These are phyloP conservation scores for Leccinum olivaceoglutinosum DNA, from an alignment of 1,284 basidiomycete genomes.

Conservation along the genomic window DNA sequence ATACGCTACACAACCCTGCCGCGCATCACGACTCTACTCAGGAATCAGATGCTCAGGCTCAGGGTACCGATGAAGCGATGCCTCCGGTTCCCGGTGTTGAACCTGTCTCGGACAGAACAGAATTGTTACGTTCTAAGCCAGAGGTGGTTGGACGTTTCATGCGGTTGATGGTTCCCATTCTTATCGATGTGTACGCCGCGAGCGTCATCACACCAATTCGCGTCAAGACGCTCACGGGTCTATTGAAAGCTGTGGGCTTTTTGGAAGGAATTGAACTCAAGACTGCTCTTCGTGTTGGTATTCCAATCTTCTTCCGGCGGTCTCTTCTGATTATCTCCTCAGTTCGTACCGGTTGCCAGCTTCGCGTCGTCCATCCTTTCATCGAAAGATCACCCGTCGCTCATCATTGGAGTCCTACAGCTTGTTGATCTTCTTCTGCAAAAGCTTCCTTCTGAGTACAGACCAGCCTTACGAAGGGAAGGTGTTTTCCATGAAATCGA, in stretches of 20 bases:
- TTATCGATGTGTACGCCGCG: slow-evolving; percentile 93
- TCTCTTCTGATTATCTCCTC: slow-evolving; percentile 11
- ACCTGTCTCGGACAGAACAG: slow-evolving; percentile 52
- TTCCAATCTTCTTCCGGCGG: slow-evolving; percentile 1
- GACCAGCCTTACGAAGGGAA: slow-evolving; percentile 84
- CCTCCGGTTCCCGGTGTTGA: slow-evolving; percentile 22
- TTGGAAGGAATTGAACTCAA: slow-evolving; percentile 74
- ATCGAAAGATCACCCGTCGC: slow-evolving; percentile 79
- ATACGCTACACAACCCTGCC: slow-evolving; percentile 10
- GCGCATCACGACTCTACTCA: slow-evolving; percentile 25
- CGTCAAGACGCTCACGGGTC: slow-evolving; percentile 79
- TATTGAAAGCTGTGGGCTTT: slow-evolving; percentile 88
- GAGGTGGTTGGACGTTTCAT: slow-evolving; percentile 80
- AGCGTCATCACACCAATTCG: slow-evolving; percentile 84
- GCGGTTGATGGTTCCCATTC: slow-evolving; percentile 82
- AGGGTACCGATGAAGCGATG: slow-evolving; percentile 34
- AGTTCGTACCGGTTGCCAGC: slow-evolving; percentile 88
- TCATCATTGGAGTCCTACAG: slow-evolving; percentile 85
- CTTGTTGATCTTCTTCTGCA: slow-evolving; percentile 83
- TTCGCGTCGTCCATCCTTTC: slow-evolving; percentile 91
- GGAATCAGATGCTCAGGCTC: slow-evolving; percentile 29
- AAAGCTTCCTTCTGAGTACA: slow-evolving; percentile 81
- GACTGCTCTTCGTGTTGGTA: slow-evolving; percentile 63
- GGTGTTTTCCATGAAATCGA: slow-evolving; percentile 94
- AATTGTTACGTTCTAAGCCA: slow-evolving; percentile 70